These are phyloP conservation scores for Umbelopsis sp. DNA, from an alignment of 192 early-diverging fungal species.

Conservation along the genomic window DNA sequence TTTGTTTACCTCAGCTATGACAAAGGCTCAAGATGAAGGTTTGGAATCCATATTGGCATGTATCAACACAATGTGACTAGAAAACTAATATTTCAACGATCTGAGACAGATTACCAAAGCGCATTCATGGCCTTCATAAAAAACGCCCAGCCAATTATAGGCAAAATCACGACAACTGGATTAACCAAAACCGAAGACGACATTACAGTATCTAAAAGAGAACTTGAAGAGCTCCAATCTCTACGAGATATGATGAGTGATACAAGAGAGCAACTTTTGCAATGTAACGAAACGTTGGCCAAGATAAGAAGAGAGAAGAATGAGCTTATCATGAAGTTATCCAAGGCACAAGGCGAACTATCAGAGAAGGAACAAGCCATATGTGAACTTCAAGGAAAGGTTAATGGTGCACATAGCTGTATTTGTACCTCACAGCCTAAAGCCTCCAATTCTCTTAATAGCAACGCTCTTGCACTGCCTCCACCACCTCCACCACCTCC, in stretches of 20 bases:
- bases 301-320: slow-evolving; percentile 41
- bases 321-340: slow-evolving; percentile 36
- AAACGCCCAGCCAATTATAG: slow-evolving; percentile 34
- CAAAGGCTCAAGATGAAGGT: neutral
- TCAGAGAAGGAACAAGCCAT: slow-evolving; percentile 25
- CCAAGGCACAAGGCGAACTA: slow-evolving; percentile 26
- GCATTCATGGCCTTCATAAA: slow-evolving; percentile 28
- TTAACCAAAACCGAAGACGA: neutral
- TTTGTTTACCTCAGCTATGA: slow-evolving; percentile 27
- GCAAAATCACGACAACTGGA: slow-evolving; percentile 19
- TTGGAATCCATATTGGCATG: neutral
- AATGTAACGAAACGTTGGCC: slow-evolving; percentile 22
- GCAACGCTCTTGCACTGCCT: slow-evolving; percentile 15
- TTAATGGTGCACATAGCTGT: neutral
- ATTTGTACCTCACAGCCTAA: neutral
- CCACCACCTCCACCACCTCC: slow-evolving; percentile 27
- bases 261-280: slow-evolving; percentile 20
- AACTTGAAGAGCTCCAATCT: slow-evolving; percentile 34
- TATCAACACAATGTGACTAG: neutral
- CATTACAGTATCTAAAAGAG: neutral
- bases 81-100: neutral
- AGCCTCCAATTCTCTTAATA: neutral
- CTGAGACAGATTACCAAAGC: slow-evolving; percentile 13
- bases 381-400: neutral
- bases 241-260: slow-evolving; percentile 33